Evolutionary conservation across 805 yeast species (phyloP).

Genomic region (Teunomyces aglyptinius): DNA sequence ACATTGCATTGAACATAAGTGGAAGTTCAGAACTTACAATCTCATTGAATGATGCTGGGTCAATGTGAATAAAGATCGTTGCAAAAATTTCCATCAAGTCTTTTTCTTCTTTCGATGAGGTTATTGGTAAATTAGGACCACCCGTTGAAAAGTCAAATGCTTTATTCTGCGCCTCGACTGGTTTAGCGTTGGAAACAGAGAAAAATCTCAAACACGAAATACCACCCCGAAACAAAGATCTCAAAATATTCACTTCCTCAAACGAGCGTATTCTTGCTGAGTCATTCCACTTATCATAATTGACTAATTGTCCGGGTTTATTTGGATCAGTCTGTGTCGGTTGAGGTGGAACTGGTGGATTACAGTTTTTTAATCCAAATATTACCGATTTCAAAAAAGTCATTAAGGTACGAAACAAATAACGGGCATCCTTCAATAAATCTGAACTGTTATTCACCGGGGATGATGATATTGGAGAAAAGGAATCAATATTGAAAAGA

Average conservation of each 20-base stretch:
- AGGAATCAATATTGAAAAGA: slow-evolving; percentile 35
- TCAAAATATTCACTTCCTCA: slow-evolving; percentile 79
- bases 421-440: slow-evolving; percentile 83
- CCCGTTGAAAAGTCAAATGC: slow-evolving; percentile 61
- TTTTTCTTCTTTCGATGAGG: slow-evolving; percentile 88
- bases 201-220: slow-evolving; percentile 78
- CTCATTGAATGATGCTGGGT: slow-evolving; percentile 94
- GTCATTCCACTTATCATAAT: slow-evolving; percentile 70
- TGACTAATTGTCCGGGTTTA: slow-evolving; percentile 35
- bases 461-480: slow-evolving; percentile 59
- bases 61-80: slow-evolving; percentile 88
- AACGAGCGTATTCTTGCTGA: slow-evolving; percentile 77
- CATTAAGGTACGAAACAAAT: slow-evolving; percentile 82
- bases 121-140: slow-evolving; percentile 80
- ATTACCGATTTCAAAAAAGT: slow-evolving; percentile 87
- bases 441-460: slow-evolving; percentile 52
- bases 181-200: slow-evolving; percentile 52
- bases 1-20: slow-evolving; percentile 71
- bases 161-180: slow-evolving; percentile 24
- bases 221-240: slow-evolving; percentile 79
- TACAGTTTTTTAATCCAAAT: slow-evolving; percentile 84
- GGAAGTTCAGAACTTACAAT: slow-evolving; percentile 79
- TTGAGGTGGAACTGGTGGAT: slow-evolving; percentile 64
- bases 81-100: slow-evolving; percentile 96
- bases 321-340: slow-evolving; percentile 47